Conservation (phyloP, 352 stramenopile genomes). For the Phytophthora pisi region DNA sequence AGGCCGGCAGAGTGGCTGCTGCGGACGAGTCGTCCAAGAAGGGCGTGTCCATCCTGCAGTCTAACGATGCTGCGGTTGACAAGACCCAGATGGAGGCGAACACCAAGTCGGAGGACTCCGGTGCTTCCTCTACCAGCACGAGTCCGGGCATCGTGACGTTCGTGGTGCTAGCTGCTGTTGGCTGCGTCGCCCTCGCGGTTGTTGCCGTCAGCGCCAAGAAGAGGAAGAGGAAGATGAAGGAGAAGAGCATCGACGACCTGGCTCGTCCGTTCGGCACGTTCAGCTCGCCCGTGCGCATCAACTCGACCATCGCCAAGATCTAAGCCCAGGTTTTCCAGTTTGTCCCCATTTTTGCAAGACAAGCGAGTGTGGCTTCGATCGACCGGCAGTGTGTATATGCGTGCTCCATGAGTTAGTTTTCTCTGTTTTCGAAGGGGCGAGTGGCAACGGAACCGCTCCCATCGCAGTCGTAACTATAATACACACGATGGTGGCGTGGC, state of each 20-base stretch:
- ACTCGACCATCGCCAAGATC: conserved; percentile 42
- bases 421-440: conserved; percentile 16
- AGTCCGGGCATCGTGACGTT: conserved; percentile 34
- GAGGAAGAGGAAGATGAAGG: conserved; percentile 7
- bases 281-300: conserved; percentile 31
- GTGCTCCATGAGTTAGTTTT: conserved; percentile 36
- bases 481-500: conserved; percentile 29
- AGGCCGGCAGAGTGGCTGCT: conserved; percentile 33
- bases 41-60: conserved; percentile 40
- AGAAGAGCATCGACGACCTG: conserved; percentile 28
- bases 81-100: conserved; percentile 27
- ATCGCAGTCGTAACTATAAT: conserved; percentile 35
- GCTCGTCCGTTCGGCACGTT: conserved; percentile 36
- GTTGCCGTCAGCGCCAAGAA: conserved; percentile 33
- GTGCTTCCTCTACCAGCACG: conserved; percentile 1
- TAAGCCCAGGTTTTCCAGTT: conserved; percentile 20
- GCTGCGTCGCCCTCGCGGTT: conserved; percentile 23
- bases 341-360: background rate
- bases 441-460: conserved; percentile 40
- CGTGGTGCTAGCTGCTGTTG: conserved; percentile 25
- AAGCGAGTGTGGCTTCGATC: conserved; percentile 8
- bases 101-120: conserved; percentile 20
- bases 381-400: conserved; percentile 28
- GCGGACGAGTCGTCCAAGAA: conserved; percentile 18
- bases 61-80: conserved; percentile 26